Evolutionary conservation across 371 early-diverging fungal genomes (phyloP).

Genomic region (Mortierella sp.): DNA sequence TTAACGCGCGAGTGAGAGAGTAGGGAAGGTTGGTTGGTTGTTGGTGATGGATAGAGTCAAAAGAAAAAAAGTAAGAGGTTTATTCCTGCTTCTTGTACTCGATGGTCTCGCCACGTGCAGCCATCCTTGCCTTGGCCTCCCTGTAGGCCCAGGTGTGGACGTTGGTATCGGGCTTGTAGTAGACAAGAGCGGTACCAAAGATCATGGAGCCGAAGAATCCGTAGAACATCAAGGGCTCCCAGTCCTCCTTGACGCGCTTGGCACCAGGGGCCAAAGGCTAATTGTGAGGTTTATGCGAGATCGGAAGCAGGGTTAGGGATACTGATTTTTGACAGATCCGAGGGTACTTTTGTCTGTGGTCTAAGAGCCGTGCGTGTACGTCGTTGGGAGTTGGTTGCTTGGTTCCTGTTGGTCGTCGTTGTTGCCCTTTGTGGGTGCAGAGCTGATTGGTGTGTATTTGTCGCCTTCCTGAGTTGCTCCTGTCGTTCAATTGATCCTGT

Average conservation of each 20-base stretch:
- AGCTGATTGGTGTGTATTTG: not conserved
- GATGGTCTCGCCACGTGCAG: conserved; percentile 56
- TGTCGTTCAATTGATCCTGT: not conserved
- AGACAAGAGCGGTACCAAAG: conserved; percentile 64
- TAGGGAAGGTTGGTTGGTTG: not conserved
- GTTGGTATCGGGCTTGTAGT: conserved; percentile 80
- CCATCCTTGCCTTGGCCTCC: conserved; percentile 62
- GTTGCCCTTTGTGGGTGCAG: not conserved
- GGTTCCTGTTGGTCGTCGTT: not conserved
- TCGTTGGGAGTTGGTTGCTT: conserved; percentile 1
- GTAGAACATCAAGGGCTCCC: conserved; percentile 71
- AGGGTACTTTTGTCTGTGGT: not conserved
- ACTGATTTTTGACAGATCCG: not conserved
- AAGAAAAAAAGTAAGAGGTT: not conserved
- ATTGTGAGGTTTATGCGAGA: not conserved
- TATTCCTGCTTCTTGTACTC: conserved; percentile 58
- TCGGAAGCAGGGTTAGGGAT: not conserved
- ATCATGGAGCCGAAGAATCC: conserved; percentile 74
- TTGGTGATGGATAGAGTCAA: not conserved
- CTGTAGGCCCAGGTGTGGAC: conserved; percentile 60
- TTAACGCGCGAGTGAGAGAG: not conserved
- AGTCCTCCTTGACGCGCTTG: conserved; percentile 78
- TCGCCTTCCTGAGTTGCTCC: not conserved
- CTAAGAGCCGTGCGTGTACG: not conserved
- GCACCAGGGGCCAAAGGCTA: conserved; percentile 63